Evolutionary conservation across 1,284 basidiomycete species (phyloP).

Genomic region (Ganoderma meredithae): DNA sequence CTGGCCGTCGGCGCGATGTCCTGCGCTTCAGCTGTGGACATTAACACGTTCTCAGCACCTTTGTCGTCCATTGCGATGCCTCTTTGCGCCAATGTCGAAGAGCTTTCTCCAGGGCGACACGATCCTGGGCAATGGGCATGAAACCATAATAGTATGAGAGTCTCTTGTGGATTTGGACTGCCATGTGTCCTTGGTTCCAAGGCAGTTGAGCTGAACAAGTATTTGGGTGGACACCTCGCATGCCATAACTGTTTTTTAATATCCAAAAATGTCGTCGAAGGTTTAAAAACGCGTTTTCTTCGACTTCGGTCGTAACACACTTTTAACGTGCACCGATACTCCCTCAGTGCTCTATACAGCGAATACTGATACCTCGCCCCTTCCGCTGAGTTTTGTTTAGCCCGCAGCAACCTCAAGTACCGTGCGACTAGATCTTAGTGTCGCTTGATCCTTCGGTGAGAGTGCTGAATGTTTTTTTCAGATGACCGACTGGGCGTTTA

Average conservation of each 20-base stretch:
- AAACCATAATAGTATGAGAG: background rate
- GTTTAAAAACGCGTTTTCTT: background rate
- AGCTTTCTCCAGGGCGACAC: background rate
- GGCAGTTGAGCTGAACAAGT: too few relatives aligned
- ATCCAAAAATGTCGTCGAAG: background rate
- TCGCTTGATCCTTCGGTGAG: background rate
- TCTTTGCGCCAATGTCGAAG: background rate
- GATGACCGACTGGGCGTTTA: slow-evolving; percentile 58
- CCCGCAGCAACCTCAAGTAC: background rate
- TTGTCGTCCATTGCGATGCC: background rate
- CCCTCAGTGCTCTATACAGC: background rate
- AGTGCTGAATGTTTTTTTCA: slow-evolving; percentile 35
- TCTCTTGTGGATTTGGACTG: background rate
- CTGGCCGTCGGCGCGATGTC: background rate
- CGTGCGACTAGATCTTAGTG: background rate
- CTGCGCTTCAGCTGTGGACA: background rate
- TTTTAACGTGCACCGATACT: background rate
- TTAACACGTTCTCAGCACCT: background rate
- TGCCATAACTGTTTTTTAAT: background rate
- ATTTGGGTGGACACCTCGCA: background rate
- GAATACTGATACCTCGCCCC: too few relatives aligned
- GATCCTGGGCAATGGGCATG: background rate
- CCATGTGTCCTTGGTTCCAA: background rate
- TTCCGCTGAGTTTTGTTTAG: too few relatives aligned
- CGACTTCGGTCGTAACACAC: background rate